Conservation (phyloP, 2,329 filamentous ascomycete genomes). For the Botryotinia globosa region DNA sequence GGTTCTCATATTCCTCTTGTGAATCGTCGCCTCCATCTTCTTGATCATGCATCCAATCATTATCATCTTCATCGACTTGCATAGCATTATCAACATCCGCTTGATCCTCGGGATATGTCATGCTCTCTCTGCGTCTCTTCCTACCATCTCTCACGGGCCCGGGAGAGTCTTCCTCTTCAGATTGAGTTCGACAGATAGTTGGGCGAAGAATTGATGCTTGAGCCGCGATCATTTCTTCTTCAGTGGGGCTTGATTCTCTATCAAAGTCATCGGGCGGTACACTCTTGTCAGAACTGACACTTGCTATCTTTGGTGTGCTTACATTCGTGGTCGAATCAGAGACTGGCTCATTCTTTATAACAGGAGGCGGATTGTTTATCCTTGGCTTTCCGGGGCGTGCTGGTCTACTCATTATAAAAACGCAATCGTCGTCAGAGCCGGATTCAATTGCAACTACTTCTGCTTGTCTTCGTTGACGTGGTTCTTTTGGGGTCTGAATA, state of each 20-base stretch:
- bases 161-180: neutral
- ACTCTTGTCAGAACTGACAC: neutral
- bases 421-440: slow-evolving; percentile 8
- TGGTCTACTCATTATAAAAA: neutral
- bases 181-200: neutral
- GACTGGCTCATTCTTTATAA: neutral
- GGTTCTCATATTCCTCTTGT: slow-evolving; percentile 12
- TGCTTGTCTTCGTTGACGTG: neutral
- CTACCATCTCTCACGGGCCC: neutral
- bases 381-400: neutral
- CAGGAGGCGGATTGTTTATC: neutral
- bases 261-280: neutral
- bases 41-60: slow-evolving; percentile 11
- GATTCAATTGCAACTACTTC: neutral
- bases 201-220: neutral
- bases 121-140: slow-evolving; percentile 7
- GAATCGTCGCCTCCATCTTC: neutral
- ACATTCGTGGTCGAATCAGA: neutral
- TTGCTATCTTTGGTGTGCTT: neutral
- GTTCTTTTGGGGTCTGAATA: neutral
- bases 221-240: slow-evolving; percentile 17
- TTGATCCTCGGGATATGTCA: neutral
- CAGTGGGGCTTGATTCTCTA: neutral
- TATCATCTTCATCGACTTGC: slow-evolving; percentile 13
- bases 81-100: slow-evolving; percentile 21